These are phyloP conservation scores for Salvia hispanica DNA, from an alignment of 257 asterid genomes.

Conservation along the genomic window DNA sequence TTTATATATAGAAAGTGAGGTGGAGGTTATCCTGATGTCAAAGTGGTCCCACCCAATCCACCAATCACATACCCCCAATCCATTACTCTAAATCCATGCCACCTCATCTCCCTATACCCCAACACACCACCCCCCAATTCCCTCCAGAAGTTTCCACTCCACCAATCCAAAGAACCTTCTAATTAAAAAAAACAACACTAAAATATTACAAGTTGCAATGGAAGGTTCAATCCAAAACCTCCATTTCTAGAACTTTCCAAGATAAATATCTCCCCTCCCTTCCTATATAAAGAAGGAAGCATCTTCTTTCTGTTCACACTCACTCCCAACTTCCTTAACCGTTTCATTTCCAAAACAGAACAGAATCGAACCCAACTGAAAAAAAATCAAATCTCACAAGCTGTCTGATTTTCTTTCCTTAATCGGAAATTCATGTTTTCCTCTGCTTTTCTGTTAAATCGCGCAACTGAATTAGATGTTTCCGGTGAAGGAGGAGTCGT, in stretches of 20 bases:
- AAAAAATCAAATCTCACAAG: neutral
- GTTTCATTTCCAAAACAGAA: constrained; percentile 41
- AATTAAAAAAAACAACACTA: neutral
- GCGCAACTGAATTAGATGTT: constrained; percentile 27
- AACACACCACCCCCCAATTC: neutral
- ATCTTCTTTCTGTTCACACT: constrained; percentile 8
- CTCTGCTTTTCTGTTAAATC: constrained; percentile 5
- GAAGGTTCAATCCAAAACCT: constrained; percentile 29
- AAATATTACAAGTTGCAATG: constrained; percentile 12
- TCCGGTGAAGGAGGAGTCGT: constrained; percentile 59
- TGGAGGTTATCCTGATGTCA: constrained; percentile 21
- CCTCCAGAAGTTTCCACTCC: constrained; percentile 51
- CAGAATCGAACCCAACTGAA: neutral
- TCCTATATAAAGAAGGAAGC: neutral
- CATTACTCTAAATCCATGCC: neutral
- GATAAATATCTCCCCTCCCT: constrained; percentile 9
- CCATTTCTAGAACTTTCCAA: constrained; percentile 63
- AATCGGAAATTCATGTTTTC: constrained; percentile 18
- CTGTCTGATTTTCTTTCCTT: neutral
- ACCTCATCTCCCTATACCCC: neutral
- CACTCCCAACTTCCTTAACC: constrained; percentile 27
- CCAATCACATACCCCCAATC: constrained; percentile 31
- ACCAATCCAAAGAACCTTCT: constrained; percentile 12
- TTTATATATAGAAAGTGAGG: neutral
- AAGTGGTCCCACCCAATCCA: constrained; percentile 21